Evolutionary conservation across 108 stramenopile genomes (phyloP).

Genomic region (Mediolabrus comicus): DNA sequence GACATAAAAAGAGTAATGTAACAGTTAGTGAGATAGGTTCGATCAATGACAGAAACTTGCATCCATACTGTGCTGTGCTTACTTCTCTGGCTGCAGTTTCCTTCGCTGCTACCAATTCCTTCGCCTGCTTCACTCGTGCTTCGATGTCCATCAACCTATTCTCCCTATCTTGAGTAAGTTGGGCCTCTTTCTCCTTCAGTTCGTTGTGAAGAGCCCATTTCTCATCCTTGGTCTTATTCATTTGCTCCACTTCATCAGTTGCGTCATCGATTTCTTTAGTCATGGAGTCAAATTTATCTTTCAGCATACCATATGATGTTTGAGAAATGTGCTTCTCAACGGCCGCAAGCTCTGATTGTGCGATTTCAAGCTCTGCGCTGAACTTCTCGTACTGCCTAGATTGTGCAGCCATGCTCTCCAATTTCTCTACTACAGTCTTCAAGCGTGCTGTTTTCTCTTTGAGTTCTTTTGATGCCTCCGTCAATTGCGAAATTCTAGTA

Average conservation of each 20-base stretch:
- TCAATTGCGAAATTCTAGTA: constrained; percentile 65
- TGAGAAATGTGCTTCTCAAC: constrained; percentile 89
- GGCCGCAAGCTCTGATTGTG: constrained; percentile 66
- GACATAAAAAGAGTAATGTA: background rate
- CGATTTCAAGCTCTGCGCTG: constrained; percentile 67
- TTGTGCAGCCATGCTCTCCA: constrained; percentile 53
- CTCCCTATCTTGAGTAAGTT: constrained; percentile 78
- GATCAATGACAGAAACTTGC: background rate
- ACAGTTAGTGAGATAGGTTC: background rate
- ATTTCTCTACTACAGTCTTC: constrained; percentile 43
- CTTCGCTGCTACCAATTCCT: constrained; percentile 54
- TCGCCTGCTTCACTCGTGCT: constrained; percentile 62
- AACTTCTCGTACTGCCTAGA: constrained; percentile 62
- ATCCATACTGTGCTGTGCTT: constrained; percentile 12
- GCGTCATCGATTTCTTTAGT: constrained; percentile 66
- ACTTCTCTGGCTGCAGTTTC: constrained; percentile 70
- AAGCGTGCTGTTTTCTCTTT: constrained; percentile 48
- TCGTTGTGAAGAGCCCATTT: constrained; percentile 84
- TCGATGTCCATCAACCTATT: constrained; percentile 75
- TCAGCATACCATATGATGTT: constrained; percentile 80
- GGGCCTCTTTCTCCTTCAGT: constrained; percentile 79
- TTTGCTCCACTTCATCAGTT: constrained; percentile 53
- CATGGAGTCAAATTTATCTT: constrained; percentile 72
- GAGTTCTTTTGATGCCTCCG: constrained; percentile 52
- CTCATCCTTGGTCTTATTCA: constrained; percentile 70